Evolutionary conservation across 1,139 yeast species (phyloP), one percentile per base, ranked within the genome.

Genomic region (Magnusiomyces suaveolens): DNA sequence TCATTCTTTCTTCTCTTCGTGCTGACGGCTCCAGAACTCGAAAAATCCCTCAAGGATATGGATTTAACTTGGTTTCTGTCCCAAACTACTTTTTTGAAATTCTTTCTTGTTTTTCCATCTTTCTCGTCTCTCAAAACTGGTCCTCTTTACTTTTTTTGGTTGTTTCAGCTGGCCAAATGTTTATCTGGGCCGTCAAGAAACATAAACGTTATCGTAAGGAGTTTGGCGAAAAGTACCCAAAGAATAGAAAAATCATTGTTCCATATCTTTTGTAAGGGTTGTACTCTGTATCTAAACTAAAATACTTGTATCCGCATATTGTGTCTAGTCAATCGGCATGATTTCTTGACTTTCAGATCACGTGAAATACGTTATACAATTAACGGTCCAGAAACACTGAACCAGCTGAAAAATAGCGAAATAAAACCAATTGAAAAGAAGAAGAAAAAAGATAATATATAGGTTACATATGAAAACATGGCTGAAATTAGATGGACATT

Each of bases 61-160:
- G 77, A 6, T 75, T 75, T 62, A 63, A 64, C 55, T 60, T 63
- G 53, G 74, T 75, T n/a, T 72, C 77, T 16, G 71, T 70, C 60
- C 98, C 98, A 62, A 92, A 92, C 72, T 92, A 92, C 71, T 84
- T 88, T 61, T 92, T 89, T 69, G 98, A 92, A 73, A 74, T 81
- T 49, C 72, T 84, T 64, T 75, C 82, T 1, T 90, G 96, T 95
- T 66, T 84, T 1, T 73, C 78, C 33, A 80, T 83, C 63, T 79
- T 90, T 16, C 58, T 87, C 18, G 72, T 88, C 63, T 82, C 83
- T 54, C 87, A 90, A 57, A 88, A 89, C 69, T 77, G 92, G 81
- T 77, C 90, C 36, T 78, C 90, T 29, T 76, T 83, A 68, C 63
- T 87, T 24, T 92, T 92, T 73, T 73, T 83, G 54, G 62, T 75